Percentiles rank a stretch among this genome's conserved stretches.
Conservation (phyloP, 2,329 filamentous ascomycete species). For the Phialophora verrucosa region DNA sequence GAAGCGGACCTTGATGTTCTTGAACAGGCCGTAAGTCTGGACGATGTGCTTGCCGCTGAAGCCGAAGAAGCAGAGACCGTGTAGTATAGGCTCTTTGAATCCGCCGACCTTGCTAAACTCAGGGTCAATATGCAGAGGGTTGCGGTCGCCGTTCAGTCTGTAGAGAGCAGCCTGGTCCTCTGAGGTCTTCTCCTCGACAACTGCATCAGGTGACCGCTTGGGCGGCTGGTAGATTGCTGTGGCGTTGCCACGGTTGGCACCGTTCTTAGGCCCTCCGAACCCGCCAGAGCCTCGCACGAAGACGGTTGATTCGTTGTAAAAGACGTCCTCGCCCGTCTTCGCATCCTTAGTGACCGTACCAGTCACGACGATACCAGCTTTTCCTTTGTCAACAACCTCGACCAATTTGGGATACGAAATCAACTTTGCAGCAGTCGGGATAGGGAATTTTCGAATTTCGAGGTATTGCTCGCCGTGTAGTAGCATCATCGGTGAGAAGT, state of each 20-base stretch:
- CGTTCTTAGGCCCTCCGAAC: slow-evolving; percentile 83
- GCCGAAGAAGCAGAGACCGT: slow-evolving; percentile 93
- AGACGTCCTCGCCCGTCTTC: slow-evolving; percentile 83
- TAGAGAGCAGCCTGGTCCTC: slow-evolving; percentile 94
- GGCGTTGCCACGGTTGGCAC: slow-evolving; percentile 75
- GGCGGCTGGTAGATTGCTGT: slow-evolving; percentile 82
- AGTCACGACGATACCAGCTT: slow-evolving; percentile 79
- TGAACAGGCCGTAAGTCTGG: slow-evolving; percentile 79
- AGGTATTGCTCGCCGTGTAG: slow-evolving; percentile 99
- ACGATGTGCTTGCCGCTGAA: slow-evolving; percentile 89
- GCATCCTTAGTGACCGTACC: slow-evolving; percentile 84
- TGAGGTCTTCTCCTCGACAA: slow-evolving; percentile 83
- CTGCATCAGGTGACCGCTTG: slow-evolving; percentile 74
- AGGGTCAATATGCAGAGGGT: slow-evolving; percentile 95
- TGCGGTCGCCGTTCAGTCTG: slow-evolving; percentile 90
- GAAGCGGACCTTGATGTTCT: slow-evolving; percentile 92
- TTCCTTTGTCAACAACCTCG: slow-evolving; percentile 95
- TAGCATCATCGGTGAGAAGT: slow-evolving; percentile 98
- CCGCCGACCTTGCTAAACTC: slow-evolving; percentile 92
- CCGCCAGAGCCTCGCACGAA: slow-evolving; percentile 91
- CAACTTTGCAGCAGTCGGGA: slow-evolving; percentile 62
- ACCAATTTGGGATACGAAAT: slow-evolving; percentile 63
- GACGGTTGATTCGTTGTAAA: slow-evolving; percentile 95
- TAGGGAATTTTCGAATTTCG: slow-evolving; percentile 88
- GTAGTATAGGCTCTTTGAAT: slow-evolving; percentile 91